phyloP scores from a whole-genome alignment of 108 stramenopile genomes.

The Parmales sp. region DNA sequence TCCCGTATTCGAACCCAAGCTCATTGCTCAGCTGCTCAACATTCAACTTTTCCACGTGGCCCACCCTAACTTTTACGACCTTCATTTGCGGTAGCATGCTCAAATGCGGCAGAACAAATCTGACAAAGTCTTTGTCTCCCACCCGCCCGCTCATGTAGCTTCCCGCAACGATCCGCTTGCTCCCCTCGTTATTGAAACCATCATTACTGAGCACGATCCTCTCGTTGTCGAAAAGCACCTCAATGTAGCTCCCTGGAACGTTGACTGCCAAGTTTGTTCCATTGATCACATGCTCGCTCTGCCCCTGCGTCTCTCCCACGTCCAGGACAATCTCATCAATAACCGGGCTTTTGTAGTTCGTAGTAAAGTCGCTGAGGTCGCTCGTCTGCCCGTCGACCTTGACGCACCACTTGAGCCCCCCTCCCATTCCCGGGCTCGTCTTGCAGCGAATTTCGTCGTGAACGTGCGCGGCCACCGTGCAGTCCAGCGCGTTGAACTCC shows the following conservation, averaged over 20 bases:
- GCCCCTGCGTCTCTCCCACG: background rate
- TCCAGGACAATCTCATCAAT: background rate
- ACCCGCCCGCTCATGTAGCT: background rate
- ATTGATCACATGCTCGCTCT: background rate
- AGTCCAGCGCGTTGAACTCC: background rate
- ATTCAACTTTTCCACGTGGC: background rate
- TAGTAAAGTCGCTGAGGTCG: background rate
- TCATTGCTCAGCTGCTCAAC: background rate
- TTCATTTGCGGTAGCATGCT: background rate
- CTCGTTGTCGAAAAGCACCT: constrained; percentile 1
- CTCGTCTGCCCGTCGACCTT: background rate
- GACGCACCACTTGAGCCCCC: background rate
- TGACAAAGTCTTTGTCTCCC: background rate
- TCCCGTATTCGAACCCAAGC: background rate
- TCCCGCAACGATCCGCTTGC: too few relatives aligned
- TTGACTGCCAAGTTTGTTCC: constrained; percentile 9
- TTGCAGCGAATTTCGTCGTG: background rate
- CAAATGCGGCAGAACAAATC: background rate
- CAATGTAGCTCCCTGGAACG: background rate
- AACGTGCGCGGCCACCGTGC: background rate
- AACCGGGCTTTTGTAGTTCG: background rate
- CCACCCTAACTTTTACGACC: background rate
- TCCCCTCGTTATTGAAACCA: background rate
- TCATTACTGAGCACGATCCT: background rate
- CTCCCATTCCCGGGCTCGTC: background rate